These are phyloP conservation scores for Pseudocercospora crystallina DNA, from an alignment of 2,329 filamentous ascomycete genomes.

Conservation along the genomic window DNA sequence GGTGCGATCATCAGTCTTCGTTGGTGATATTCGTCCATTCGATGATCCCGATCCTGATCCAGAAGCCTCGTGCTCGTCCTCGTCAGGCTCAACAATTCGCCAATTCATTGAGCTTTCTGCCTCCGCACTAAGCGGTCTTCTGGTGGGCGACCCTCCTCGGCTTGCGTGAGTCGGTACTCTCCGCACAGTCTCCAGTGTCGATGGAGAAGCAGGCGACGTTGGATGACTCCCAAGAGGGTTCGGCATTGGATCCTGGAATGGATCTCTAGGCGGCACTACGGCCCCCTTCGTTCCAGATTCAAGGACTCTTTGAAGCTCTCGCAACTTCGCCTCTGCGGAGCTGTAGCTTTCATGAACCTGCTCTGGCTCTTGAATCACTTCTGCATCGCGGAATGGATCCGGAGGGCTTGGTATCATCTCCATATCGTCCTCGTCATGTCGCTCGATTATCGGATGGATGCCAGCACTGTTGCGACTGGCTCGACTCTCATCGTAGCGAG, in stretches of 20 bases:
- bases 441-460: constrained; percentile 26
- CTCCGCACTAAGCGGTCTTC: constrained; percentile 22
- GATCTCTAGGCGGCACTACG: constrained; percentile 29
- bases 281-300: constrained; percentile 7
- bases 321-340: constrained; percentile 17
- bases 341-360: constrained; percentile 14
- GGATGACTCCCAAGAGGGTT: constrained; percentile 39
- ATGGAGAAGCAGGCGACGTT: constrained; percentile 26
- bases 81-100: constrained; percentile 23
- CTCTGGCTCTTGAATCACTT: constrained; percentile 30
- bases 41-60: constrained; percentile 7
- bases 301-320: constrained; percentile 18
- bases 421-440: constrained; percentile 22
- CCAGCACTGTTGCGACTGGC: constrained; percentile 49
- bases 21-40: constrained; percentile 46
- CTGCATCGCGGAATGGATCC: constrained; percentile 43
- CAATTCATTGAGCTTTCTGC: constrained; percentile 30
- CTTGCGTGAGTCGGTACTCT: constrained; percentile 28
- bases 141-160: constrained; percentile 12
- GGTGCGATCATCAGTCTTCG: constrained; percentile 57
- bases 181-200: constrained; percentile 24
- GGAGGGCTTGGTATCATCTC: neutral
- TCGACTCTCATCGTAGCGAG: constrained; percentile 51
- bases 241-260: constrained; percentile 42
- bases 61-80: constrained; percentile 18